Percentiles rank a stretch among this genome's conserved stretches.
These are phyloP conservation scores for Solanum sparsipilum DNA, from an alignment of 257 asterid genomes.

Conservation along the genomic window DNA sequence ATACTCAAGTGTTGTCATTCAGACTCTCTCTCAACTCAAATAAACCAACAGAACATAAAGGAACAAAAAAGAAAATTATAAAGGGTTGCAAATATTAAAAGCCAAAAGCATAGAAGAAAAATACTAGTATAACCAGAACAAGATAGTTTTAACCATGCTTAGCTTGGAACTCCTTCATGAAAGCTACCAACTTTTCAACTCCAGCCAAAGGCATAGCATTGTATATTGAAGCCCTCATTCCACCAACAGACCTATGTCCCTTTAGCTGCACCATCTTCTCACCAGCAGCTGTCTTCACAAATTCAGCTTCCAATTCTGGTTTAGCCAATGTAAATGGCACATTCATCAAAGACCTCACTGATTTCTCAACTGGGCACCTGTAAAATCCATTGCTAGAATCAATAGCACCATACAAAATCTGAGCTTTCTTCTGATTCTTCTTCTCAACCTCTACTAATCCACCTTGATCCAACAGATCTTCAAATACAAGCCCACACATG, in stretches of 20 bases:
- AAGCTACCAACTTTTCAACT: slow-evolving; percentile 75
- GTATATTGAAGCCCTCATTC: slow-evolving; percentile 97
- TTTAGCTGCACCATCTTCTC: slow-evolving; percentile 97
- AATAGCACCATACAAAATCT: slow-evolving; percentile 61
- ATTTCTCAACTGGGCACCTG: slow-evolving; percentile 76
- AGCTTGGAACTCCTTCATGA: slow-evolving; percentile 95
- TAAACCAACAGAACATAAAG: neutral
- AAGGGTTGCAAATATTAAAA: neutral
- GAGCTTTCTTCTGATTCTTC: slow-evolving; percentile 65
- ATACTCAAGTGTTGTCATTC: neutral
- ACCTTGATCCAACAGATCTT: slow-evolving; percentile 80
- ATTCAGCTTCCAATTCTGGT: slow-evolving; percentile 76
- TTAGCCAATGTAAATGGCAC: slow-evolving; percentile 81
- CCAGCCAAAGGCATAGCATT: slow-evolving; percentile 97
- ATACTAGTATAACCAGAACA: neutral
- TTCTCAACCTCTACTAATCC: slow-evolving; percentile 73
- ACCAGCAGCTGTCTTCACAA: slow-evolving; percentile 79
- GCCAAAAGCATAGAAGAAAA: neutral
- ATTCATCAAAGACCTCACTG: slow-evolving; percentile 88
- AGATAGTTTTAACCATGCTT: slow-evolving; percentile 36
- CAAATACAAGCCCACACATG: slow-evolving; percentile 89
- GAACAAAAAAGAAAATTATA: neutral
- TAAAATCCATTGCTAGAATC: slow-evolving; percentile 74
- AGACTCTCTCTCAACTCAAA: neutral
- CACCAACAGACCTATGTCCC: slow-evolving; percentile 94